Evolutionary conservation across 192 early-diverging fungal genomes (phyloP).

Genomic region (Spinellus fusiger): DNA sequence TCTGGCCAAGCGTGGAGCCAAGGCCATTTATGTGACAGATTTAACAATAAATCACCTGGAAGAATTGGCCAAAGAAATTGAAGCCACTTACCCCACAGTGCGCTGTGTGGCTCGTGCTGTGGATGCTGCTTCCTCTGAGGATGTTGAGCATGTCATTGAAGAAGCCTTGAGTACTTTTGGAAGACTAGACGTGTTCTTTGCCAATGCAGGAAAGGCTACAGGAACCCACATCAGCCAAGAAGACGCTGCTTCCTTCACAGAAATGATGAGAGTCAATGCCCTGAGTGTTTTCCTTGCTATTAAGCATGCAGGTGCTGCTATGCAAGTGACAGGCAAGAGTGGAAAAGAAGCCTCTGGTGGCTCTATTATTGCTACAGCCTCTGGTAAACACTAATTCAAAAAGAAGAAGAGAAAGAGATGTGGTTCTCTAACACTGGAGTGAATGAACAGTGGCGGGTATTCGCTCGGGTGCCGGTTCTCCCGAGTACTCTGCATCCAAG

Average conservation of each 20-base stretch:
- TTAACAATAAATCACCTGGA: conserved; percentile 27
- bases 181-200: conserved; percentile 50
- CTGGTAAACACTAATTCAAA: conserved; percentile 23
- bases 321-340: conserved; percentile 36
- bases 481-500: conserved; percentile 51
- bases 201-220: conserved; percentile 41
- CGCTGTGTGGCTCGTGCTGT: conserved; percentile 30
- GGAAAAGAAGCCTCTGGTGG: conserved; percentile 35
- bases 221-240: conserved; percentile 23
- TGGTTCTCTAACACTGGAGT: background rate
- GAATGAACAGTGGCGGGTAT: conserved; percentile 35
- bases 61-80: conserved; percentile 32
- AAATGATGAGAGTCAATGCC: conserved; percentile 34
- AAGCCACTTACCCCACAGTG: conserved; percentile 26
- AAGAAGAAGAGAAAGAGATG: background rate
- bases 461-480: conserved; percentile 40
- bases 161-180: conserved; percentile 37
- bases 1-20: conserved; percentile 27
- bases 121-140: conserved; percentile 38
- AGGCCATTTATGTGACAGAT: conserved; percentile 42
- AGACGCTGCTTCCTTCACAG: conserved; percentile 28
- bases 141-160: conserved; percentile 30
- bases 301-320: conserved; percentile 37
- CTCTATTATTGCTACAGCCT: conserved; percentile 47
- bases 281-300: conserved; percentile 43